phyloP scores from a whole-genome alignment of 2,329 filamentous ascomycete genomes.

The Ceratocystiopsis minuta region DNA sequence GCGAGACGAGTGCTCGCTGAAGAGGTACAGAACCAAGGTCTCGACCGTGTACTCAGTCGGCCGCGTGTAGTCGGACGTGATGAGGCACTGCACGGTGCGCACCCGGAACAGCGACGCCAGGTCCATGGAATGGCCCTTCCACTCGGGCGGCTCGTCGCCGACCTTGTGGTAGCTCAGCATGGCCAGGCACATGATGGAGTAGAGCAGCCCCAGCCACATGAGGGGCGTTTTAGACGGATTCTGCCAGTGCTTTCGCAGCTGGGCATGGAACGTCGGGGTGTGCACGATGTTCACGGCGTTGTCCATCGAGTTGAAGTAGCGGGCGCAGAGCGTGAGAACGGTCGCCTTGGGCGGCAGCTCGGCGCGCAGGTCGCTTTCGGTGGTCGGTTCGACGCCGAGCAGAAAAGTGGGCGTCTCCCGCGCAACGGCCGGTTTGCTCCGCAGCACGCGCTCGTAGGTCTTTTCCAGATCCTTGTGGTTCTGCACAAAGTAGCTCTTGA shows the following conservation, averaged over 20 bases:
- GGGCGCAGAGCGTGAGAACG: constrained; percentile 67
- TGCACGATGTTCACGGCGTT: constrained; percentile 59
- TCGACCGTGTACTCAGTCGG: constrained; percentile 61
- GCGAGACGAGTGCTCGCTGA: constrained; percentile 55
- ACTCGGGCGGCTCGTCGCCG: constrained; percentile 64
- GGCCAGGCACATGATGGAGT: constrained; percentile 57
- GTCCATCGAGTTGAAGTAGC: constrained; percentile 77
- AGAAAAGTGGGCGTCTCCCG: constrained; percentile 58
- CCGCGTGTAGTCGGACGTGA: constrained; percentile 60
- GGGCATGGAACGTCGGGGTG: constrained; percentile 66
- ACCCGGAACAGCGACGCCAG: constrained; percentile 46
- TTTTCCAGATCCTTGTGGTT: constrained; percentile 83
- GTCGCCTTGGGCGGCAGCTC: constrained; percentile 65
- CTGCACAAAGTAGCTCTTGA: constrained; percentile 71
- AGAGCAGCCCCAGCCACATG: constrained; percentile 64
- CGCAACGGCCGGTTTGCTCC: constrained; percentile 41
- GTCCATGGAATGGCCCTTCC: constrained; percentile 46
- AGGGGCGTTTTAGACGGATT: constrained; percentile 54
- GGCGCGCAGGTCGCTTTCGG: constrained; percentile 59
- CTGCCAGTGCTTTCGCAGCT: constrained; percentile 48
- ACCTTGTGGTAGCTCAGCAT: constrained; percentile 66
- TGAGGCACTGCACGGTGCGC: constrained; percentile 60
- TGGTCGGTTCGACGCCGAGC: constrained; percentile 54
- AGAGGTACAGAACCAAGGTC: constrained; percentile 56
- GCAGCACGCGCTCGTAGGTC: constrained; percentile 59